Evolutionary conservation across 2,329 filamentous ascomycete genomes (phyloP).

Genomic region (Arachnopeziza araneosa): DNA sequence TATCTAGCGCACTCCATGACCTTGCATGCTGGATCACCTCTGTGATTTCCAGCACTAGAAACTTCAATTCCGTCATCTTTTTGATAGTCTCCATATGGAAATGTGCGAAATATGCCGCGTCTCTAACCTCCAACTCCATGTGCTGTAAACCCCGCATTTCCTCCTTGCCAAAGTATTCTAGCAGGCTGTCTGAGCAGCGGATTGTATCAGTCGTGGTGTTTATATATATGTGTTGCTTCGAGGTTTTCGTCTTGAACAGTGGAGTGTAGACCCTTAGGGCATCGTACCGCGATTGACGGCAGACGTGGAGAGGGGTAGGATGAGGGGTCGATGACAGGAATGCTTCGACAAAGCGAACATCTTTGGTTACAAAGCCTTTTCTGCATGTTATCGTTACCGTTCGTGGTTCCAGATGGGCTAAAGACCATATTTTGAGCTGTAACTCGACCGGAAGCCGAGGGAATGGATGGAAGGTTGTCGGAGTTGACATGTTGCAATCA

Average conservation of each 20-base stretch:
- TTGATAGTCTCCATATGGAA: slow-evolving; percentile 23
- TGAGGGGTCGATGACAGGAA: slow-evolving; percentile 20
- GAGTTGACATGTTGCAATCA: background rate
- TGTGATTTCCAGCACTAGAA: slow-evolving; percentile 14
- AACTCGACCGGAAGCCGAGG: slow-evolving; percentile 24
- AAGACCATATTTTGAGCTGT: slow-evolving; percentile 25
- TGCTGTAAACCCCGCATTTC: slow-evolving; percentile 14
- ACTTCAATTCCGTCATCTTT: slow-evolving; percentile 19
- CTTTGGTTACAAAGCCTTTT: slow-evolving; percentile 3
- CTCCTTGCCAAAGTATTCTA: slow-evolving; percentile 14
- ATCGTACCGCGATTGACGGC: slow-evolving; percentile 27
- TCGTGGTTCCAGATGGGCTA: slow-evolving; percentile 14
- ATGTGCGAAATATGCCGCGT: slow-evolving; percentile 24
- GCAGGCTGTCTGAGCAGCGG: slow-evolving; percentile 13
- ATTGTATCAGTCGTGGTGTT: slow-evolving; percentile 18
- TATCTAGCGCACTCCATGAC: background rate
- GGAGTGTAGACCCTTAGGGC: slow-evolving; percentile 15
- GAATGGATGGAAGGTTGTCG: slow-evolving; percentile 23
- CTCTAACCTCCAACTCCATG: slow-evolving; percentile 20
- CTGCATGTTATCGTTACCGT: slow-evolving; percentile 17
- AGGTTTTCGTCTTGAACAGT: slow-evolving; percentile 3
- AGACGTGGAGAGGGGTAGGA: slow-evolving; percentile 26
- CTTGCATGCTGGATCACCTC: background rate
- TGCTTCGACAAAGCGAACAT: slow-evolving; percentile 6
- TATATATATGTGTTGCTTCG: slow-evolving; percentile 17